Conservation (phyloP, 139 green algal genomes). For the Spirogloea muscicola region DNA sequence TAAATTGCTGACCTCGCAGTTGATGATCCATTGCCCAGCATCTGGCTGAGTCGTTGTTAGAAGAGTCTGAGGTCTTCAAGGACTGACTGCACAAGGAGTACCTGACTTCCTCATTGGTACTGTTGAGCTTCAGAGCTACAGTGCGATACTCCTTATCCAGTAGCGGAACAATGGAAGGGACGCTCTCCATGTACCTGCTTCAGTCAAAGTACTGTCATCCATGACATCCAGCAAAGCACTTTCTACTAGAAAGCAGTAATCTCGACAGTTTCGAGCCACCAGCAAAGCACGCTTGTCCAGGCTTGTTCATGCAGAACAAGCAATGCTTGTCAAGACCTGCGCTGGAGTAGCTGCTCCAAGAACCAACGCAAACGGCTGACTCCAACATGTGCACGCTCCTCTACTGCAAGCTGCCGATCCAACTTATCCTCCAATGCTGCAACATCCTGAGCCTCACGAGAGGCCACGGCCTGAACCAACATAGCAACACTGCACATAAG, state of each 20-base stretch:
- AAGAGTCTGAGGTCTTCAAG: no score
- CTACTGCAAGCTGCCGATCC: constrained; percentile 51
- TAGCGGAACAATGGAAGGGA: constrained; percentile 86
- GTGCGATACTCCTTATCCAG: constrained; percentile 81
- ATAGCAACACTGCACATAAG: not conserved
- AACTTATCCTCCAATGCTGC: constrained; percentile 66
- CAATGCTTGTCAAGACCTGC: not conserved
- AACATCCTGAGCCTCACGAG: constrained; percentile 71
- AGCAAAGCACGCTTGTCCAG: not conserved
- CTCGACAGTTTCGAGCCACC: not conserved
- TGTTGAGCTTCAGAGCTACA: constrained; percentile 49
- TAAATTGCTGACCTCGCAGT: no score
- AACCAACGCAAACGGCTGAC: constrained; percentile 79
- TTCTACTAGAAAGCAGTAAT: no score
- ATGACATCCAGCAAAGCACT: not conserved
- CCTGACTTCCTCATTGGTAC: constrained; percentile 39
- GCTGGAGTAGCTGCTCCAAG: constrained; percentile 84
- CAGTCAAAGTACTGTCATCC: not conserved
- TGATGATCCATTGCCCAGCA: no score
- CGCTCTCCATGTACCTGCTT: constrained; percentile 80
- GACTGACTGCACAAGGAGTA: no score
- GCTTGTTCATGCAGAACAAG: not conserved
- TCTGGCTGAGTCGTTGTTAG: no score
- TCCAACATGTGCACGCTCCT: constrained; percentile 73
- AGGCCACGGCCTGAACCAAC: constrained; percentile 58